phyloP scores from a whole-genome alignment of 2,329 filamentous ascomycete genomes.

The Phaeomoniella chlamydospora region DNA sequence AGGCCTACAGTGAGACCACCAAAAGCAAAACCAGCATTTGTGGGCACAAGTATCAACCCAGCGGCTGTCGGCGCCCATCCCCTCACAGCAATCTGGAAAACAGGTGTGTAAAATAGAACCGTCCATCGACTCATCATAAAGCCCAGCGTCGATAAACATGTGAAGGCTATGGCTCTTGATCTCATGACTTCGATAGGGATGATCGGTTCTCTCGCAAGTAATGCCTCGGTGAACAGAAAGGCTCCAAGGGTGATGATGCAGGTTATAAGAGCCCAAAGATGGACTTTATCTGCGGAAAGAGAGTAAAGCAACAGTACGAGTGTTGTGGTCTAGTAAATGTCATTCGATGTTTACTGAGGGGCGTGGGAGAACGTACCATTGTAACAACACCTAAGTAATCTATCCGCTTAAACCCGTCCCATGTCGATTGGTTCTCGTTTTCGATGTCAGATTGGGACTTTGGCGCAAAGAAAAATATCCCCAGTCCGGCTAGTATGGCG shows the following conservation, averaged over 20 bases:
- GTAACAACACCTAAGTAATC: slow-evolving; percentile 61
- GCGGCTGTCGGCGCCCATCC: slow-evolving; percentile 55
- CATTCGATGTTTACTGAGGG: neutral
- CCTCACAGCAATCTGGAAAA: slow-evolving; percentile 64
- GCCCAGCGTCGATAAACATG: slow-evolving; percentile 59
- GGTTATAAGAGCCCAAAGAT: slow-evolving; percentile 42
- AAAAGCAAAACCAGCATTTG: slow-evolving; percentile 62
- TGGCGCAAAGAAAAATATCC: slow-evolving; percentile 35
- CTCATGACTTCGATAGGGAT: slow-evolving; percentile 58
- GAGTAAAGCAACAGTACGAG: slow-evolving; percentile 61
- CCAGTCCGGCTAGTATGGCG: slow-evolving; percentile 43
- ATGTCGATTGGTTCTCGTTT: slow-evolving; percentile 23
- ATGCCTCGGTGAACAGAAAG: slow-evolving; percentile 49
- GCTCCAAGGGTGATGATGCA: slow-evolving; percentile 43
- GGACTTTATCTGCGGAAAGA: slow-evolving; percentile 49
- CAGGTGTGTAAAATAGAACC: slow-evolving; percentile 66
- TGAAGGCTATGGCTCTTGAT: slow-evolving; percentile 56
- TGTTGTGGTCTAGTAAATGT: slow-evolving; percentile 34
- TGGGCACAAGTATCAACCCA: slow-evolving; percentile 65
- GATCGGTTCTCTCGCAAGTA: slow-evolving; percentile 52
- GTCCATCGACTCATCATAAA: slow-evolving; percentile 73
- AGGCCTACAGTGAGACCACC: slow-evolving; percentile 61
- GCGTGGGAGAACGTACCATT: slow-evolving; percentile 33
- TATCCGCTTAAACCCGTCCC: slow-evolving; percentile 45
- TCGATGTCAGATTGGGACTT: slow-evolving; percentile 10